phyloP scores from a whole-genome alignment of 2,329 filamentous ascomycete genomes.

The Penicillium decumbens region DNA sequence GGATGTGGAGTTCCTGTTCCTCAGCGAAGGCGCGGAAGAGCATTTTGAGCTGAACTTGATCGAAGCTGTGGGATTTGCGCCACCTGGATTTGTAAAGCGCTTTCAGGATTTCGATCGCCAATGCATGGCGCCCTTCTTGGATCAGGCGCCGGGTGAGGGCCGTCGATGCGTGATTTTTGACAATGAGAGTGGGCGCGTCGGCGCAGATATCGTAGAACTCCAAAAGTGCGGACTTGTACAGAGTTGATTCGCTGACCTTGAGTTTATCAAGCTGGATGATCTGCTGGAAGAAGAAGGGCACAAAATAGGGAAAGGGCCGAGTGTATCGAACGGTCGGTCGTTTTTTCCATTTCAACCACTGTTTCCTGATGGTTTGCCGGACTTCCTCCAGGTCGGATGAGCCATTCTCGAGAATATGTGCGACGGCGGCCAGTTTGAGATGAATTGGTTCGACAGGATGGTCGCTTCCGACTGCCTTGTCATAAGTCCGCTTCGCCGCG shows the following conservation, averaged over 20 bases:
- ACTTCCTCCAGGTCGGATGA: conserved; percentile 22
- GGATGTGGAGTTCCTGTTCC: conserved; percentile 20
- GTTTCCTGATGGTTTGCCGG: conserved; percentile 30
- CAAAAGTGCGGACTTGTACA: conserved; percentile 36
- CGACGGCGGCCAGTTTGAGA: conserved; percentile 36
- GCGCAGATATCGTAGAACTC: conserved; percentile 39
- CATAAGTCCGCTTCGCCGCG: conserved; percentile 27
- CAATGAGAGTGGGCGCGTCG: conserved; percentile 26
- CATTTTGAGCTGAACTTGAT: conserved; percentile 38
- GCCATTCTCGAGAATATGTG: conserved; percentile 33
- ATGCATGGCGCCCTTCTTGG: conserved; percentile 17
- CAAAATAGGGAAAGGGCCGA: conserved; percentile 21
- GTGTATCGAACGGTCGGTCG: conserved; percentile 14
- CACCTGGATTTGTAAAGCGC: conserved; percentile 38
- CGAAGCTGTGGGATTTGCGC: conserved; percentile 30
- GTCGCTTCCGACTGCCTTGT: conserved; percentile 26
- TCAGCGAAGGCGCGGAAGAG: conserved; percentile 34
- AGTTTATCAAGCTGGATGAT: conserved; percentile 25
- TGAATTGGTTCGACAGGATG: conserved; percentile 33
- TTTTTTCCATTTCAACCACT: conserved; percentile 20
- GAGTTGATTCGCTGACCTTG: conserved; percentile 19
- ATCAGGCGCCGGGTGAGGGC: conserved; percentile 30
- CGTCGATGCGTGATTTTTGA: conserved; percentile 37
- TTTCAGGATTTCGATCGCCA: conserved; percentile 33
- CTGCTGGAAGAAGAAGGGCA: conserved; percentile 37